These are phyloP conservation scores for Vararia minispora DNA, from an alignment of 768 basidiomycete genomes.

Conservation along the genomic window DNA sequence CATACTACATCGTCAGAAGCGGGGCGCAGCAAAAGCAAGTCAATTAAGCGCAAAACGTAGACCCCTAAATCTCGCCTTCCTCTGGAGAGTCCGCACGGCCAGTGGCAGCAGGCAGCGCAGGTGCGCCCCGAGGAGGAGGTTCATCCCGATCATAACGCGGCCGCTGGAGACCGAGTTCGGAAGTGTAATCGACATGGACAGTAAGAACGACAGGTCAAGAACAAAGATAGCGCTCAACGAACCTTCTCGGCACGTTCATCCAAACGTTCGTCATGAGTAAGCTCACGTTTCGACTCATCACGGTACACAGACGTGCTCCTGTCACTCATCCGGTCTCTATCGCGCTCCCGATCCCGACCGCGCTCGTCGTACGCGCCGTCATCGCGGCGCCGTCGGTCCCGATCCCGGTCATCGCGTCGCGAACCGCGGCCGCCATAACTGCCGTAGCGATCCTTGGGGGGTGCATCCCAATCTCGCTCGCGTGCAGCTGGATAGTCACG, in stretches of 20 bases:
- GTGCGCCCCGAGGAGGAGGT: conserved; percentile 33
- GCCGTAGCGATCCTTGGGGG: not conserved
- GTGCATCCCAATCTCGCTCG: not conserved
- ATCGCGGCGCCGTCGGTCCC: conserved; percentile 25
- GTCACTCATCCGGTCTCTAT: conserved; percentile 29
- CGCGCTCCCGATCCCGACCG: conserved; percentile 46
- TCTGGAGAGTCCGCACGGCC: conserved; percentile 69
- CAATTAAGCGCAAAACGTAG: conserved; percentile 1
- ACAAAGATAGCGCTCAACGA: conserved; percentile 9
- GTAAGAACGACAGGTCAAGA: conserved; percentile 3
- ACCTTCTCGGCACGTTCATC: conserved; percentile 64
- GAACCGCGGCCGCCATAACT: conserved; percentile 8
- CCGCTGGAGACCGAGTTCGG: too few relatives aligned
- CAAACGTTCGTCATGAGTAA: conserved; percentile 30
- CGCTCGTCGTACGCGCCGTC: conserved; percentile 31
- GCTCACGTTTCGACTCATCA: conserved; percentile 25
- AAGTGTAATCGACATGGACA: conserved; percentile 18
- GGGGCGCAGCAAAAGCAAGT: too few relatives aligned
- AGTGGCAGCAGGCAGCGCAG: conserved; percentile 21
- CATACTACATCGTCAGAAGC: too few relatives aligned
- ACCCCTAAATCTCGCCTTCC: conserved; percentile 69
- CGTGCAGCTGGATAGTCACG: too few relatives aligned
- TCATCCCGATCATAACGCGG: conserved; percentile 39
- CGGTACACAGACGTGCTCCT: conserved; percentile 28
- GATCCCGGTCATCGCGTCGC: conserved; percentile 18